Evolutionary conservation across 2,329 filamentous ascomycete species (phyloP).

Genomic region (Akanthomyces uredinophilus): DNA sequence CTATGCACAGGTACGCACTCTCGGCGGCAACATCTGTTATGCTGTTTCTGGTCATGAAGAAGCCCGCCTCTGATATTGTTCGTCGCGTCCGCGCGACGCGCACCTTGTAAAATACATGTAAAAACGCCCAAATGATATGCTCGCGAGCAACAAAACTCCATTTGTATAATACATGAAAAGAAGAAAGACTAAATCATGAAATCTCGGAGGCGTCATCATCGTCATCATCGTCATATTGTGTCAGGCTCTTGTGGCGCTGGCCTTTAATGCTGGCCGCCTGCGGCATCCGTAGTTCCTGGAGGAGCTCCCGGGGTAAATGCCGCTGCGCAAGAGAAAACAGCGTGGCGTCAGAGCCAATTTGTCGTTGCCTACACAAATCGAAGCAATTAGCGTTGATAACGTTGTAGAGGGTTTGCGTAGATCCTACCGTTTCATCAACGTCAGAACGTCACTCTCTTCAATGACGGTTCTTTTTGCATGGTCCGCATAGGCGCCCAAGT

Average conservation of each 20-base stretch:
- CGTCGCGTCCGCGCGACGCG: conserved; percentile 62
- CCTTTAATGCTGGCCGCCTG: conserved; percentile 48
- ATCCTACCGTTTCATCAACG: conserved; percentile 75
- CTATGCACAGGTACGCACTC: conserved; percentile 68
- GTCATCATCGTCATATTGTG: conserved; percentile 18
- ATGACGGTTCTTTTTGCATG: conserved; percentile 82
- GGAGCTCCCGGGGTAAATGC: conserved; percentile 72
- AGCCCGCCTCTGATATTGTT: conserved; percentile 68
- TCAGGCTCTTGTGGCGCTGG: conserved; percentile 31
- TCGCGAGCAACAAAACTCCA: not conserved
- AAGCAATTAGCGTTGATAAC: conserved; percentile 12
- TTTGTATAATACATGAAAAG: conserved; percentile 21
- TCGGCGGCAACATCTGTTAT: conserved; percentile 84
- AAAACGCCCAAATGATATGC: conserved; percentile 22
- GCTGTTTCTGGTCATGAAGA: conserved; percentile 93
- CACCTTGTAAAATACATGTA: conserved; percentile 12
- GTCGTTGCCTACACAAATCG: conserved; percentile 60
- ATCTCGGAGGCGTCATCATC: conserved; percentile 29
- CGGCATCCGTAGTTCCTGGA: conserved; percentile 76
- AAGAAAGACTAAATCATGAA: conserved; percentile 23
- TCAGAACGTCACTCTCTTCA: conserved; percentile 76
- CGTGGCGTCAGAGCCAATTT: conserved; percentile 65
- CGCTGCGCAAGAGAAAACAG: conserved; percentile 81
- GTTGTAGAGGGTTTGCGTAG: not conserved
- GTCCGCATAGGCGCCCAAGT: conserved; percentile 71